These are phyloP conservation scores for Fusarium sp. DNA, from an alignment of 2,329 filamentous ascomycete genomes.

Conservation along the genomic window DNA sequence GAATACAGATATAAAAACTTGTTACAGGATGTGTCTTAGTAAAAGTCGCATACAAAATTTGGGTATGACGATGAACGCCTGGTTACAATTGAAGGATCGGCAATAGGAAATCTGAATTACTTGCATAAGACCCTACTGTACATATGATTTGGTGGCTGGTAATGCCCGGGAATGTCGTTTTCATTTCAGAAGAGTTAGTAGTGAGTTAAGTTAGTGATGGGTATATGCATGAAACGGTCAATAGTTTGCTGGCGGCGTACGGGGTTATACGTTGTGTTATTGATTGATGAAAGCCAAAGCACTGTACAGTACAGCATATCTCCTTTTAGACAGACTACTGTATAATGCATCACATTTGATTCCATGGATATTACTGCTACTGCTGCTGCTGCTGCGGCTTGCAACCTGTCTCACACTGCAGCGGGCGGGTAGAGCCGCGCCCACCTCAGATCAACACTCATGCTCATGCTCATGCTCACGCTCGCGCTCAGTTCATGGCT, in stretches of 20 bases:
- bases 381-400: not conserved
- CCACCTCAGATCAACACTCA: conserved; percentile 21
- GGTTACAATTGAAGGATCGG: not conserved
- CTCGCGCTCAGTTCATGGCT: not conserved
- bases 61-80: not conserved
- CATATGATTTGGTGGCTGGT: not conserved
- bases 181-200: not conserved
- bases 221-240: conserved; percentile 23
- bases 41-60: not conserved
- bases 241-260: conserved; percentile 5
- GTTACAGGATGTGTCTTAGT: not conserved
- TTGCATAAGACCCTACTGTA: not conserved
- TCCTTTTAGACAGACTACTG: not conserved
- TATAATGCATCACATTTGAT: conserved; percentile 17
- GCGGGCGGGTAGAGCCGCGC: conserved; percentile 34
- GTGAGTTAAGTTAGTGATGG: not conserved
- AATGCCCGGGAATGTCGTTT: not conserved
- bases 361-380: not conserved
- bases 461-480: too few species aligned
- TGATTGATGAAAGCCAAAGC: not conserved
- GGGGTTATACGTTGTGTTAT: not conserved
- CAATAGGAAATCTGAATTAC: not conserved
- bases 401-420: conserved; percentile 33
- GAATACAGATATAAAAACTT: not conserved
- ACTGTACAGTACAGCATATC: not conserved